These are phyloP conservation scores for Proliferodiscus dingleyae DNA, from an alignment of 2,329 filamentous ascomycete genomes.

Conservation along the genomic window DNA sequence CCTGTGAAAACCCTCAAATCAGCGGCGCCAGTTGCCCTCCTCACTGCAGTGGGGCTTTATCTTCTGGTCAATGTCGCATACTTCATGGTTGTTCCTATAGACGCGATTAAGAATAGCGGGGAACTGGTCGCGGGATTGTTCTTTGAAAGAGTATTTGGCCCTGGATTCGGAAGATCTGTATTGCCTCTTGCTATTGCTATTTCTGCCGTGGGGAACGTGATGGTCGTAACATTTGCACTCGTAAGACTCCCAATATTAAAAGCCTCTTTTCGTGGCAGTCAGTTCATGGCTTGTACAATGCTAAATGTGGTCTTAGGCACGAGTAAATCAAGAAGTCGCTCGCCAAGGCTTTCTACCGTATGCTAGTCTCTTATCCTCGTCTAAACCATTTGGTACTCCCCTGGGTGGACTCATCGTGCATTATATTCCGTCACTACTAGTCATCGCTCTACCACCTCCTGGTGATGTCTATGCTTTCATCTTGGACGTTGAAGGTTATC, in stretches of 20 bases:
- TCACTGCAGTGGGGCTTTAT: constrained; percentile 49
- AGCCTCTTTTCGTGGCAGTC: too few relatives aligned
- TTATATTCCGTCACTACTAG: constrained; percentile 56
- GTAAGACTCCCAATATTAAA: constrained; percentile 42
- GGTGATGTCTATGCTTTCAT: constrained; percentile 33
- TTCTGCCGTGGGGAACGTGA: constrained; percentile 44
- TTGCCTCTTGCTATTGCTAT: constrained; percentile 43
- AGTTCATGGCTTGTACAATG: too few relatives aligned
- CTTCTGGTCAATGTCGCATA: constrained; percentile 57
- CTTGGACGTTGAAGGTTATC: constrained; percentile 37
- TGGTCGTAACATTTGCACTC: constrained; percentile 47
- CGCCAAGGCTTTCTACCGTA: constrained; percentile 44
- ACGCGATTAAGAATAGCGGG: constrained; percentile 50
- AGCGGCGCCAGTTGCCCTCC: constrained; percentile 49
- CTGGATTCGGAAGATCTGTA: constrained; percentile 36
- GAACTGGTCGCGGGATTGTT: constrained; percentile 52
- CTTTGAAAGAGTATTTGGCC: constrained; percentile 50
- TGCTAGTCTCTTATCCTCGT: constrained; percentile 31
- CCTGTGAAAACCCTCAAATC: constrained; percentile 53
- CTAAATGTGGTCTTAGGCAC: constrained; percentile 32
- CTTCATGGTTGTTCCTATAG: constrained; percentile 52
- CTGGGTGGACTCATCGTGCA: constrained; percentile 47
- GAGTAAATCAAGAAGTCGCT: constrained; percentile 45
- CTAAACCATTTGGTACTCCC: constrained; percentile 23
- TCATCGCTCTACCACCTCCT: constrained; percentile 47